Evolutionary conservation across 495 filamentous ascomycete genomes (phyloP).

Genomic region (Neurospora intermedia): DNA sequence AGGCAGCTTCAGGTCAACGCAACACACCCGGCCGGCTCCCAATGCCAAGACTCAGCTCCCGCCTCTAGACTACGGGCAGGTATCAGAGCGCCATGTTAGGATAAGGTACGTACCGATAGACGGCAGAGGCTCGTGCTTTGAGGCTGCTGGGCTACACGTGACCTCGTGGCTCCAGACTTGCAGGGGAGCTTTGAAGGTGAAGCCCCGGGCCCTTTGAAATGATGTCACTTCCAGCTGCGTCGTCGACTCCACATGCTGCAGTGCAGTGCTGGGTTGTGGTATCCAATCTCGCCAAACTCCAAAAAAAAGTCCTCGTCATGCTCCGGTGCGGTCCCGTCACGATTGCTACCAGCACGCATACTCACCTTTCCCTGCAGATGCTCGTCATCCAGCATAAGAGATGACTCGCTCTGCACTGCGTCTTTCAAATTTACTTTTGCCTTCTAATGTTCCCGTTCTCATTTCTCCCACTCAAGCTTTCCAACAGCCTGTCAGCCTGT

Average conservation of each 20-base stretch:
- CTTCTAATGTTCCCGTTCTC: not conserved
- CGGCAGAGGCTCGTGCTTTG: not conserved
- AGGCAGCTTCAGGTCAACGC: constrained; percentile 28
- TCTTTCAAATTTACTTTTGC: not conserved
- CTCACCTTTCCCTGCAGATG: not conserved
- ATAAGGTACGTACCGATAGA: not conserved
- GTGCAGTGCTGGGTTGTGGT: too few relatives aligned
- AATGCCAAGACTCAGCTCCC: constrained; percentile 7
- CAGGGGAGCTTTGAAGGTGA: not conserved
- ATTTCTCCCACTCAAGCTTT: not conserved
- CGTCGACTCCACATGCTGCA: not conserved
- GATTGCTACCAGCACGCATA: not conserved
- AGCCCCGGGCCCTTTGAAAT: not conserved
- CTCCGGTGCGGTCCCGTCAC: not conserved
- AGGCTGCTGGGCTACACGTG: constrained; percentile 6
- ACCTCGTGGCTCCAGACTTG: not conserved
- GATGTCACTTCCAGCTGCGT: not conserved
- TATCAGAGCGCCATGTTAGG: not conserved
- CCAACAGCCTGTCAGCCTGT: not conserved
- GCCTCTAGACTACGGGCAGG: not conserved
- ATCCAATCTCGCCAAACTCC: not conserved
- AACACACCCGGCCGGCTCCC: constrained; percentile 10
- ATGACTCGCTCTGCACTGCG: not conserved
- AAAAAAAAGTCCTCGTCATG: not conserved
- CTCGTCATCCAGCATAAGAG: not conserved